Percentiles rank a stretch among this genome's conserved stretches.
Conservation (phyloP, 2,329 filamentous ascomycete genomes). For the Diaporthe sp. region DNA sequence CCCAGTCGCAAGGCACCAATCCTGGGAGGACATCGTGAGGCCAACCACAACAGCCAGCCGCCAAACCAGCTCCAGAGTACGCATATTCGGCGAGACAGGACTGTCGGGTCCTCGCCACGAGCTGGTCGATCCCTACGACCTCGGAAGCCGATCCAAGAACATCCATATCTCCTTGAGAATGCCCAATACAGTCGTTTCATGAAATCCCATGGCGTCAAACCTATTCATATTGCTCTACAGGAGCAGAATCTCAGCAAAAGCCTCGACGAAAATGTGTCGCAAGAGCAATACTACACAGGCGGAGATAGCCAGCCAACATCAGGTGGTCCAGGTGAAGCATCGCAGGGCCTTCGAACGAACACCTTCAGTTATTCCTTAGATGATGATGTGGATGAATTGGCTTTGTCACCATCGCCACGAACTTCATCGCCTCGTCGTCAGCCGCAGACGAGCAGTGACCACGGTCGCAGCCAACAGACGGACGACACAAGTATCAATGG, state of each 20-base stretch:
- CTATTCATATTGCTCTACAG: constrained; percentile 58
- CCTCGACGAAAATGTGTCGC: constrained; percentile 54
- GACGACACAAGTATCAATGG: constrained; percentile 50
- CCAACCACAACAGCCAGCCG: not conserved
- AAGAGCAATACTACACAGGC: constrained; percentile 63
- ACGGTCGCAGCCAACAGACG: constrained; percentile 47
- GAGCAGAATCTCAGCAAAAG: constrained; percentile 48
- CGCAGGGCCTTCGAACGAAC: constrained; percentile 50
- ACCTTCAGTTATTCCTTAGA: constrained; percentile 51
- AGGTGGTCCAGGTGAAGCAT: constrained; percentile 41
- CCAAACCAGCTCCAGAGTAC: not conserved
- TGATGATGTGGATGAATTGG: constrained; percentile 47
- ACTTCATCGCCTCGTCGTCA: constrained; percentile 46
- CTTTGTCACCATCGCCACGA: constrained; percentile 48
- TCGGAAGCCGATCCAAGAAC: constrained; percentile 72
- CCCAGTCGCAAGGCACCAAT: too few species aligned
- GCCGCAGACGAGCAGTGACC: constrained; percentile 48
- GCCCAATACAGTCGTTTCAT: constrained; percentile 67
- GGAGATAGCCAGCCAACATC: constrained; percentile 63
- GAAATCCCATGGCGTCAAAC: constrained; percentile 68
- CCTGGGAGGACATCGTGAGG: not conserved
- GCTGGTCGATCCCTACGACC: constrained; percentile 65
- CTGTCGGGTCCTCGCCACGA: constrained; percentile 33
- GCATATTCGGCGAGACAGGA: constrained; percentile 15
- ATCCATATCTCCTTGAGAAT: constrained; percentile 71